Evolutionary conservation across 345 rosid species (phyloP).

Genomic region (Corchorus capsularis): DNA sequence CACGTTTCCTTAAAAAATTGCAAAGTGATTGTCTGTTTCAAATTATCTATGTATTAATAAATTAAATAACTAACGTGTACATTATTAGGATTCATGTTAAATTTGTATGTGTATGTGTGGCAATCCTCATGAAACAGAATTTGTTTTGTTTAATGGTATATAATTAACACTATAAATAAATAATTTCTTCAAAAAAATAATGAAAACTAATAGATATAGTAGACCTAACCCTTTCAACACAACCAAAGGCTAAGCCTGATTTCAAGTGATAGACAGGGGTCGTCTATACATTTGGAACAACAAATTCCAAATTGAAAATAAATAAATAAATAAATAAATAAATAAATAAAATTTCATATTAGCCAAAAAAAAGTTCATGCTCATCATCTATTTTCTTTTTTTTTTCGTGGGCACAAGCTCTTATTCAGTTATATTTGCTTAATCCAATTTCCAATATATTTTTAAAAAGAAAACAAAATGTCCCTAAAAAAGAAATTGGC

Average conservation of each 20-base stretch:
- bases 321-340: too few relatives aligned
- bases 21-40: neutral
- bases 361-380: too few relatives aligned
- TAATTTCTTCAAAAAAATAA: neutral
- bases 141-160: neutral
- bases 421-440: too few relatives aligned
- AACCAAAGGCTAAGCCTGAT: slow-evolving; percentile 1
- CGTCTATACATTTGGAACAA: neutral
- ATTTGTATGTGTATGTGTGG: neutral
- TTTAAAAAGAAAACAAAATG: too few relatives aligned
- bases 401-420: too few relatives aligned
- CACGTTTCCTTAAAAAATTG: neutral
- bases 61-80: neutral
- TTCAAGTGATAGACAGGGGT: neutral
- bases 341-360: too few relatives aligned
- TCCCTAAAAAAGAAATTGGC: too few relatives aligned
- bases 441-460: too few relatives aligned
- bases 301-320: neutral
- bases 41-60: too few relatives aligned
- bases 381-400: too few relatives aligned
- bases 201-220: too few relatives aligned
- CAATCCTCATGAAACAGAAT: neutral
- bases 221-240: neutral
- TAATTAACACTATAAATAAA: neutral
- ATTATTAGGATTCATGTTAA: neutral